A percentile compares a stretch with the other conserved stretches of the same genome.
These are phyloP conservation scores for Claviceps paspali DNA, from an alignment of 2,329 filamentous ascomycete species.

Conservation along the genomic window DNA sequence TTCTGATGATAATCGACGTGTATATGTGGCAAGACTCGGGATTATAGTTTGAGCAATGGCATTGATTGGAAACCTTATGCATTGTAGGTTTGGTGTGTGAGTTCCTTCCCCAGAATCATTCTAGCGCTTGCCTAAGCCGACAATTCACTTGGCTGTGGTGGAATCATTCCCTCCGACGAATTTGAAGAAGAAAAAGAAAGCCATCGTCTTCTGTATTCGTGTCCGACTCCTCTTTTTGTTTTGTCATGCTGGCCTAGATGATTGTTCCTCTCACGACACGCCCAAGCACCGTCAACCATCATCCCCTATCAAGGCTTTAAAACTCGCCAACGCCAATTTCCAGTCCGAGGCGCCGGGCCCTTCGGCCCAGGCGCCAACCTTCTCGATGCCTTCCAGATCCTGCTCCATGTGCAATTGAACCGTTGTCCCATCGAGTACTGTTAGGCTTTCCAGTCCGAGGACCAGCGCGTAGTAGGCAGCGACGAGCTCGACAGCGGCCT, in stretches of 20 bases:
- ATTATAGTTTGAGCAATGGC: not conserved
- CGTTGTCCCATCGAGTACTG: conserved; percentile 32
- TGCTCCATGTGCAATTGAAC: conserved; percentile 31
- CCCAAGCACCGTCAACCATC: too few relatives aligned
- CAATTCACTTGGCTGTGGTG: too few relatives aligned
- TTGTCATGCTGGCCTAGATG: too few relatives aligned
- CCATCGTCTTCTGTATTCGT: too few relatives aligned
- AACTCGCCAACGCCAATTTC: conserved; percentile 29
- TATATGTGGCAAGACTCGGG: not conserved
- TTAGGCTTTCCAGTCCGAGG: conserved; percentile 27
- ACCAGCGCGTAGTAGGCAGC: conserved; percentile 33
- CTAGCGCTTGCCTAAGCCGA: too few relatives aligned
- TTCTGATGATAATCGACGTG: not conserved
- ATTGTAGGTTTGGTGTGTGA: too few relatives aligned
- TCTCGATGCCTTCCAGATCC: conserved; percentile 29
- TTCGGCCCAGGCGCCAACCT: conserved; percentile 26
- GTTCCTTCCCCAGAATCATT: too few relatives aligned
- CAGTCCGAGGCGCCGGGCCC: conserved; percentile 30
- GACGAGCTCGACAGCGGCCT: conserved; percentile 20
- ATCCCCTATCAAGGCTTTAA: conserved; percentile 25
- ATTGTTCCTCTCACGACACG: too few relatives aligned
- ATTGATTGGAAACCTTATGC: not conserved
- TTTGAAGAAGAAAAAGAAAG: too few relatives aligned
- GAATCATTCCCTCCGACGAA: too few relatives aligned
- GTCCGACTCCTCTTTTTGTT: too few relatives aligned